Evolutionary conservation across 2,329 filamentous ascomycete species (phyloP).

Genomic region (Neurospora crassa): DNA sequence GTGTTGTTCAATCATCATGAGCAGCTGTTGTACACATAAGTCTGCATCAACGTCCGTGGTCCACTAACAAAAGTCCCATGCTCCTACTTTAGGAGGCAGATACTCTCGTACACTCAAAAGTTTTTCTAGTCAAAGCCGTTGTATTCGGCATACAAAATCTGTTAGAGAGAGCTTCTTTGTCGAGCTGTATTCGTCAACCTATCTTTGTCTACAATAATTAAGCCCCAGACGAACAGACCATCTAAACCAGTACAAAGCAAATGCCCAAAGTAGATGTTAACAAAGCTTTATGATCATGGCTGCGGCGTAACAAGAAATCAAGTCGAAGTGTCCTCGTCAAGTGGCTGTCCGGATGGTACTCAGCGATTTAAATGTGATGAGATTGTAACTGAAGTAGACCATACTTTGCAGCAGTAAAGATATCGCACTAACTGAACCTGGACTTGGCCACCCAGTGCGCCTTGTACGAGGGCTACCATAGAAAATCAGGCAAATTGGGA

Average conservation of each 20-base stretch:
- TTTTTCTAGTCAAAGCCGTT: background rate
- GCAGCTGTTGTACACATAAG: background rate
- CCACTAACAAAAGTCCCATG: background rate
- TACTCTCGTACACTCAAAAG: background rate
- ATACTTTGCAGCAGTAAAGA: background rate
- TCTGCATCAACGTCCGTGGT: background rate
- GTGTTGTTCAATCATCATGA: background rate
- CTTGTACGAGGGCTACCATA: background rate
- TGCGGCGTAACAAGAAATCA: background rate
- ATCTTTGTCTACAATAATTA: too few species aligned
- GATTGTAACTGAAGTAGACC: accelerated
- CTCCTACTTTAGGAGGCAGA: background rate
- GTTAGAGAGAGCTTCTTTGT: background rate
- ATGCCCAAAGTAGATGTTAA: background rate
- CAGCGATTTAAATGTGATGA: background rate
- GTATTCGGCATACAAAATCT: background rate
- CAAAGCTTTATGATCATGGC: background rate
- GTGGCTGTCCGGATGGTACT: background rate
- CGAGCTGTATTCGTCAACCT: background rate
- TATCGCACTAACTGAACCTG: background rate
- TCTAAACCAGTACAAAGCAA: accelerated
- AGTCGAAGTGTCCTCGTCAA: background rate
- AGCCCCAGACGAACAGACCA: background rate
- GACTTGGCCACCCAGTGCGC: background rate
- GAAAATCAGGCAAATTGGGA: background rate